A percentile compares a stretch with the other conserved stretches of the same genome.
These are phyloP conservation scores for Microbotryum violaceum DNA, from an alignment of 1,284 basidiomycete species.

Conservation along the genomic window DNA sequence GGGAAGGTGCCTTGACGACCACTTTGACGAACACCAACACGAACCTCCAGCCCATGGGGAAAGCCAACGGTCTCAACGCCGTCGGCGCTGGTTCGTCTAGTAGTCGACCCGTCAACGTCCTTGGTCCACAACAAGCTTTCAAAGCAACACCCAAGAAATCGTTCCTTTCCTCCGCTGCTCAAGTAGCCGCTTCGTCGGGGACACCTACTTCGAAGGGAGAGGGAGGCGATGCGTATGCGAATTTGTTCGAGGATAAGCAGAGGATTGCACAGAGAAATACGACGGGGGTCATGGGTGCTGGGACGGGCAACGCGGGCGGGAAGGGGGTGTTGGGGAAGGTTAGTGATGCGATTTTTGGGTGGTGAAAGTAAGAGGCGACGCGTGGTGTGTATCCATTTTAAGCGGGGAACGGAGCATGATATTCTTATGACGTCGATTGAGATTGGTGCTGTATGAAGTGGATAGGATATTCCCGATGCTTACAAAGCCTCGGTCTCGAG, in stretches of 20 bases:
- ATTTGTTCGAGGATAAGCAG: slow-evolving; percentile 30
- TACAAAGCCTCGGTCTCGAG: too few species aligned
- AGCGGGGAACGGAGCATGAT: too few species aligned
- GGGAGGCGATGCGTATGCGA: slow-evolving; percentile 24
- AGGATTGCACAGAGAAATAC: slow-evolving; percentile 7
- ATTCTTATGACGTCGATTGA: too few species aligned
- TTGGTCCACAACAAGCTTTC: slow-evolving; percentile 29
- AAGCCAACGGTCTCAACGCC: slow-evolving; percentile 1
- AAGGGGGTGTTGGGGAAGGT: slow-evolving; percentile 32
- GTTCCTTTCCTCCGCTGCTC: slow-evolving; percentile 10
- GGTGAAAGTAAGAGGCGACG: slow-evolving; percentile 1
- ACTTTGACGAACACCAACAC: neutral
- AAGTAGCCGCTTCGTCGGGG: neutral
- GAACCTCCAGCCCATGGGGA: neutral
- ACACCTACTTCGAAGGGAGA: slow-evolving; percentile 3
- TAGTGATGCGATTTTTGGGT: slow-evolving; percentile 32
- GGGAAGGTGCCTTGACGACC: neutral
- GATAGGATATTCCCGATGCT: too few species aligned
- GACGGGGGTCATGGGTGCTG: slow-evolving; percentile 1
- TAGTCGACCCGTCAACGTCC: slow-evolving; percentile 28
- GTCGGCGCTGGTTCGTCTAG: neutral
- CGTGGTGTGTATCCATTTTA: too few species aligned
- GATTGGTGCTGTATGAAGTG: too few species aligned
- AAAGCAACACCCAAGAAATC: slow-evolving; percentile 21
- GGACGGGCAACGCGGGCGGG: slow-evolving; percentile 19